These are phyloP conservation scores for Epichloe glyceriae DNA, from an alignment of 2,329 filamentous ascomycete species.

Conservation along the genomic window DNA sequence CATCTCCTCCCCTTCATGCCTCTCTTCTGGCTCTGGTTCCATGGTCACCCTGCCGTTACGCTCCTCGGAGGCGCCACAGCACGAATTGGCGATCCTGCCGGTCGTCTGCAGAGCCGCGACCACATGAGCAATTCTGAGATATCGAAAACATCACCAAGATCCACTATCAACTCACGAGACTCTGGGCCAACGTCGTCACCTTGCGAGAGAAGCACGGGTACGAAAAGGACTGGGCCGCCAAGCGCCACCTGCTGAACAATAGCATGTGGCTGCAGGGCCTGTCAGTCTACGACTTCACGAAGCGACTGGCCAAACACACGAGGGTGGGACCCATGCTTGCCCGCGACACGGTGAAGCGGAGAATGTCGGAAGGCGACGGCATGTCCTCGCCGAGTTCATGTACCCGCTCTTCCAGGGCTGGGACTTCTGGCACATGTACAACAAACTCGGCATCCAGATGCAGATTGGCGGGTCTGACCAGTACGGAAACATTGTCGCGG, in stretches of 20 bases:
- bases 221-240: conserved; percentile 49
- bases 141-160: conserved; percentile 54
- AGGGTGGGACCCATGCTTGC: conserved; percentile 78
- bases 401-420: conserved; percentile 91
- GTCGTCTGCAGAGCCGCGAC: conserved; percentile 49
- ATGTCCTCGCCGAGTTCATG: conserved; percentile 91
- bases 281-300: conserved; percentile 61
- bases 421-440: conserved; percentile 89
- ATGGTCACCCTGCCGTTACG: conserved; percentile 56
- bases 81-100: conserved; percentile 68
- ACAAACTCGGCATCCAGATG: conserved; percentile 53
- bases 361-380: conserved; percentile 73
- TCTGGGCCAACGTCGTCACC: conserved; percentile 62
- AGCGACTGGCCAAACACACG: conserved; percentile 58
- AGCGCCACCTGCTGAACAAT: conserved; percentile 64
- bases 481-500: conserved; percentile 88
- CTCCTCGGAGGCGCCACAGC: conserved; percentile 65
- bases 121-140: conserved; percentile 37
- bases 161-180: conserved; percentile 52
- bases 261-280: conserved; percentile 67
- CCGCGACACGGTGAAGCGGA: conserved; percentile 79
- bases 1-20: conserved; percentile 74
- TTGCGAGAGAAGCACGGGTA: conserved; percentile 55
- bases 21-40: conserved; percentile 70
- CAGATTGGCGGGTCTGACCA: conserved; percentile 95